These are phyloP conservation scores for Stipa capillata DNA, from an alignment of 176 grass and related monocot species.

Conservation along the genomic window DNA sequence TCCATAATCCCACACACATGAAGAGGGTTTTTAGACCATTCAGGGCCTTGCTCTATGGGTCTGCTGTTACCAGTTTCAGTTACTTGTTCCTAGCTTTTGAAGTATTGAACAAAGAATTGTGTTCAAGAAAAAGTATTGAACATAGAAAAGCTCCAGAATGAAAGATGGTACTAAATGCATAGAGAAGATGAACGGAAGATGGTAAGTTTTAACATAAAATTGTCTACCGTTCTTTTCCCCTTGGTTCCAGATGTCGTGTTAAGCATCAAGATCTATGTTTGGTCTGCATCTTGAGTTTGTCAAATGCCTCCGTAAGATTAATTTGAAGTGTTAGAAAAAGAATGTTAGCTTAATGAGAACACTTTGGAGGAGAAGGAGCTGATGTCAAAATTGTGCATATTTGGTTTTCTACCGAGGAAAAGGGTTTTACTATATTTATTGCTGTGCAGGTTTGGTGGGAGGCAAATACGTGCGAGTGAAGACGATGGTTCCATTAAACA, in stretches of 20 bases:
- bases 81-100: no score
- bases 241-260: not conserved
- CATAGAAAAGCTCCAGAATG: not conserved
- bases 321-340: not conserved
- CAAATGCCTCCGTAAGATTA: not conserved
- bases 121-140: no score
- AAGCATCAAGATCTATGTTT: not conserved
- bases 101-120: no score
- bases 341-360: not conserved
- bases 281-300: not conserved
- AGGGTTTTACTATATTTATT: no score
- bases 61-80: no score
- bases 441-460: no score
- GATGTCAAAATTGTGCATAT: not conserved
- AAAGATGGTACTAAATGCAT: conserved; percentile 68
- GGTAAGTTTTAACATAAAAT: conserved; percentile 28
- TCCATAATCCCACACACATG: not conserved
- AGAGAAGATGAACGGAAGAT: no score
- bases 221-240: not conserved
- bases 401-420: no score
- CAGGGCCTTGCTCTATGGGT: not conserved
- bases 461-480: no score
- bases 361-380: not conserved
- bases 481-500: no score
- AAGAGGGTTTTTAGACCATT: not conserved